These are phyloP conservation scores for Sphaceloma murrayae DNA, from an alignment of 2,329 filamentous ascomycete genomes.

Conservation along the genomic window DNA sequence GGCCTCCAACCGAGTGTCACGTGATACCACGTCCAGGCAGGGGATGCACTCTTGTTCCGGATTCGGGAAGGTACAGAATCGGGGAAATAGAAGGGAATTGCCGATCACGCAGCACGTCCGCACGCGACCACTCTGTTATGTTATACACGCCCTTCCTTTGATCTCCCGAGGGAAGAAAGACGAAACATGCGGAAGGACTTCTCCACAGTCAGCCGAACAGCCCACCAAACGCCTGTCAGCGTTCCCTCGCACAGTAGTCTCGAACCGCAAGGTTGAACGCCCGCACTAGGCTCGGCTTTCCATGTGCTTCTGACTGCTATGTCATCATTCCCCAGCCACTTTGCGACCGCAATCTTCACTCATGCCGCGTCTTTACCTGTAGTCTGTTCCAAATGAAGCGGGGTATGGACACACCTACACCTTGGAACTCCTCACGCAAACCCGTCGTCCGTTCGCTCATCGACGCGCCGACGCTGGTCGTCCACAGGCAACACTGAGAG, in stretches of 20 bases:
- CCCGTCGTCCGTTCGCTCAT: not conserved
- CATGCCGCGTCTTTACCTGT: not conserved
- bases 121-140: slow-evolving; percentile 1
- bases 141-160: not conserved
- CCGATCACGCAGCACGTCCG: not conserved
- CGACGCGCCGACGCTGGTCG: slow-evolving; percentile 8
- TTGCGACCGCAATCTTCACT: slow-evolving; percentile 12
- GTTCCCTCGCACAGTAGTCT: not conserved
- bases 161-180: not conserved
- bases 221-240: not conserved
- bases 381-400: not conserved
- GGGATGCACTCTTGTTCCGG: not conserved
- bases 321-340: slow-evolving; percentile 15
- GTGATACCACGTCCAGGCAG: not conserved
- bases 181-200: too few species aligned
- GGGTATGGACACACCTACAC: slow-evolving; percentile 9
- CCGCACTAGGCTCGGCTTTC: slow-evolving; percentile 11
- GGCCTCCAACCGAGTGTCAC: too few species aligned
- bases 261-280: not conserved
- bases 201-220: slow-evolving; percentile 2
- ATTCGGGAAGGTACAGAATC: not conserved
- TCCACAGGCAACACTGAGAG: not conserved
- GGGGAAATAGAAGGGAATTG: not conserved
- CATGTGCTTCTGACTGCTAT: slow-evolving; percentile 16
- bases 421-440: not conserved